Conservation (phyloP, 2,329 filamentous ascomycete genomes). For the Fusarium hostae region DNA sequence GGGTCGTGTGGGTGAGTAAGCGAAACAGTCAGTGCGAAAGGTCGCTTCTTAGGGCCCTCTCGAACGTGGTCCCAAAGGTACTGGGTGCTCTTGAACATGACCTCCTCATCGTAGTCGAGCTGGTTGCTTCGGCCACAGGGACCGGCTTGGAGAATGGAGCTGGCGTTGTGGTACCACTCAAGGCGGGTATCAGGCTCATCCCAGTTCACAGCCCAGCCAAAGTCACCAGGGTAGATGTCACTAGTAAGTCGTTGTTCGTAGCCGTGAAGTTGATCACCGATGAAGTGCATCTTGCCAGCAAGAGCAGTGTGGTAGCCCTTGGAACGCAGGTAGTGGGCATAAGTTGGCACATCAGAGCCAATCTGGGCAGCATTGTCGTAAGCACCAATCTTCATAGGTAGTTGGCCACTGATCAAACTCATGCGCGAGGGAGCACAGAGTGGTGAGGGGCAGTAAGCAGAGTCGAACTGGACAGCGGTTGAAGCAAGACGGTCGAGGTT, state of each 20-base stretch:
- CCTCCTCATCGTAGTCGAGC: slow-evolving; percentile 94
- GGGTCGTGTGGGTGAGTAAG: slow-evolving; percentile 95
- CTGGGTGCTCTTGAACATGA: slow-evolving; percentile 90
- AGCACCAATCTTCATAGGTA: slow-evolving; percentile 90
- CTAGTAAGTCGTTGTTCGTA: slow-evolving; percentile 94
- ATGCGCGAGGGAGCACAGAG: slow-evolving; percentile 93
- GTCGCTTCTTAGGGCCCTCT: slow-evolving; percentile 76
- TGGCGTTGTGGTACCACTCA: slow-evolving; percentile 97
- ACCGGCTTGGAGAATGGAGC: slow-evolving; percentile 90
- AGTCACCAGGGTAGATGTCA: slow-evolving; percentile 94
- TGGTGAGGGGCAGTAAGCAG: slow-evolving; percentile 92
- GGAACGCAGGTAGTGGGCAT: slow-evolving; percentile 88
- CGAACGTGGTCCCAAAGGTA: slow-evolving; percentile 92
- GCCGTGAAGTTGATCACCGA: slow-evolving; percentile 92
- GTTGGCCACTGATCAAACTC: slow-evolving; percentile 91
- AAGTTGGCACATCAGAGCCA: slow-evolving; percentile 85
- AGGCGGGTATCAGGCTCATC: slow-evolving; percentile 86
- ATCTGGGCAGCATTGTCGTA: slow-evolving; percentile 93
- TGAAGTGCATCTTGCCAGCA: slow-evolving; percentile 97
- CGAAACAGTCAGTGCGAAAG: slow-evolving; percentile 90
- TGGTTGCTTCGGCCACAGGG: slow-evolving; percentile 92
- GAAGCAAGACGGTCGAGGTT: slow-evolving; percentile 86
- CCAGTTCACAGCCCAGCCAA: slow-evolving; percentile 96
- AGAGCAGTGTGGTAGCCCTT: slow-evolving; percentile 90
- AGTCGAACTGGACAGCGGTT: slow-evolving; percentile 88